Conservation (phyloP, 2,329 filamentous ascomycete genomes). For the Fusarium nematophilum region DNA sequence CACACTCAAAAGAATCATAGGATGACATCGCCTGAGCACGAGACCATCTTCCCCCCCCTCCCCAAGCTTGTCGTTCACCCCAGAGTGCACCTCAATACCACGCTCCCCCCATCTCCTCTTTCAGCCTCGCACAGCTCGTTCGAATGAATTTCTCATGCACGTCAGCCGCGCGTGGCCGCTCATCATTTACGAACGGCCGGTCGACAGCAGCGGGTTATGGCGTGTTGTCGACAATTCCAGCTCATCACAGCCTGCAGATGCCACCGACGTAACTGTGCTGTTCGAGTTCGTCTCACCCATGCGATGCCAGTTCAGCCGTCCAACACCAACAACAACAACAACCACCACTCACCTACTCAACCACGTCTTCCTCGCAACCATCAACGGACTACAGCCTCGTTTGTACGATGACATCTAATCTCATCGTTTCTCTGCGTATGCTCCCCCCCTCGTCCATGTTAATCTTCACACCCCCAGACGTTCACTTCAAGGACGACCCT, state of each 20-base stretch:
- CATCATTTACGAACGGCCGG: constrained; percentile 3
- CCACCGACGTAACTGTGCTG: constrained; percentile 11
- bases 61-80: no score
- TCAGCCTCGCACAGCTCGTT: constrained; percentile 30
- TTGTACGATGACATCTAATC: not conserved
- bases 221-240: constrained; percentile 21
- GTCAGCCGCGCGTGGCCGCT: constrained; percentile 35
- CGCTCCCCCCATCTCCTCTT: constrained; percentile 34
- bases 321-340: no score
- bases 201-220: constrained; percentile 28
- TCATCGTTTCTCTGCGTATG: not conserved
- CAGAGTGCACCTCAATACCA: no score
- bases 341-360: no score
- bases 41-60: constrained; percentile 24
- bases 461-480: constrained; percentile 4
- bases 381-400: not conserved
- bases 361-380: constrained; percentile 7
- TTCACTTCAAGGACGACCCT: constrained; percentile 13
- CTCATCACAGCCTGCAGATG: constrained; percentile 13
- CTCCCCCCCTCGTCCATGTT: constrained; percentile 7
- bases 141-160: constrained; percentile 37
- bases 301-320: no score
- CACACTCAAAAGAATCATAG: no score
- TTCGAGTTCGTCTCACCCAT: constrained; percentile 3
- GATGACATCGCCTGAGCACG: no score